Percentiles rank a stretch among this genome's conserved stretches.
Conservation (phyloP, 2,329 filamentous ascomycete species). For the Dactylonectria macrodidyma region DNA sequence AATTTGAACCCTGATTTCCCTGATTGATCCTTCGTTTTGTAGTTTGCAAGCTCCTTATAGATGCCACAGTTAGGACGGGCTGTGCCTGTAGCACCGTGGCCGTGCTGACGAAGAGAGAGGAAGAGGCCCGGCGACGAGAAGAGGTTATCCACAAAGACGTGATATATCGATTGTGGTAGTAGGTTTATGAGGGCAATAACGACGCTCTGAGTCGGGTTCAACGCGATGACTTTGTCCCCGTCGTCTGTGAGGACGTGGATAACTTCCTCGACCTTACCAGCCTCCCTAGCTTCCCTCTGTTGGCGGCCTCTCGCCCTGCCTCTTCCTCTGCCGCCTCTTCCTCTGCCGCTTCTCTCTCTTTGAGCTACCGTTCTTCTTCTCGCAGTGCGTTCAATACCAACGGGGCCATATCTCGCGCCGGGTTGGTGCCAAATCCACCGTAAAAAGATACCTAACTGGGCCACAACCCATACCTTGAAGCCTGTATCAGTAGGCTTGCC, state of each 20-base stretch:
- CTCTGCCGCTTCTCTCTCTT: not conserved
- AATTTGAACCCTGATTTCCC: too few species aligned
- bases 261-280: not conserved
- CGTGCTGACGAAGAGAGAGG: too few species aligned
- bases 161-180: too few species aligned
- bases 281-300: too few species aligned
- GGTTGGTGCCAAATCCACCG: too few species aligned
- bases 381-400: not conserved
- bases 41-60: too few species aligned
- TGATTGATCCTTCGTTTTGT: too few species aligned
- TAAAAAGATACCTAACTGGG: not conserved
- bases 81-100: too few species aligned
- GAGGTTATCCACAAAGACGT: too few species aligned
- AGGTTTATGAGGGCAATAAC: conserved; percentile 2
- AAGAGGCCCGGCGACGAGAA: too few species aligned
- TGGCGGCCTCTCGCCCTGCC: not conserved
- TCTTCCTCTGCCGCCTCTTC: not conserved
- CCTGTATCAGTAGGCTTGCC: not conserved
- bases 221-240: not conserved
- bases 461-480: not conserved
- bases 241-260: conserved; percentile 6
- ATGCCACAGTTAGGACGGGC: too few species aligned
- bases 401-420: too few species aligned
- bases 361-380: not conserved
- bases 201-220: conserved; percentile 1